These are phyloP conservation scores for Dioszegia aurantiaca DNA, from an alignment of 768 basidiomycete species.

Conservation along the genomic window DNA sequence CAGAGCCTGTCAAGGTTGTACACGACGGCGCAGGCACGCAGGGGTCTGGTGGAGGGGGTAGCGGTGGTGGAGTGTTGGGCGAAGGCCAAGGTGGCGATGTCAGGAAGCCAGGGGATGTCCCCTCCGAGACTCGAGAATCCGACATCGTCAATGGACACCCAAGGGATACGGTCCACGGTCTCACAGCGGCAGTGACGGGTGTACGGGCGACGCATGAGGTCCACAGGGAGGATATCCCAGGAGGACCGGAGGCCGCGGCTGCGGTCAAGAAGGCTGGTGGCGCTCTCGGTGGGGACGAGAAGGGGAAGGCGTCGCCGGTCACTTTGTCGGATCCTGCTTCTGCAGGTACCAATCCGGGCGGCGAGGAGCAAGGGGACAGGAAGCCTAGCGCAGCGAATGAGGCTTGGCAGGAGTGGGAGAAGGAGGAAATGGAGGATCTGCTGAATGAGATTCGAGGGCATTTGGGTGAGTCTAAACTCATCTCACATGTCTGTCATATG, in stretches of 20 bases:
- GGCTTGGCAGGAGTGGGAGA: slow-evolving; percentile 76
- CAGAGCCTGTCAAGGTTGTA: slow-evolving; percentile 47
- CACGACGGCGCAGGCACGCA: slow-evolving; percentile 50
- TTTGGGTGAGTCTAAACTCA: slow-evolving; percentile 61
- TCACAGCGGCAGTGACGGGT: neutral
- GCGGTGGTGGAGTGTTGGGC: slow-evolving; percentile 51
- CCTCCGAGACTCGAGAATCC: slow-evolving; percentile 5
- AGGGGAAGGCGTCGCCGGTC: neutral
- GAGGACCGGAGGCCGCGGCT: too few relatives aligned
- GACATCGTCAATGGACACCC: slow-evolving; percentile 20
- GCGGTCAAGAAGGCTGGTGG: neutral
- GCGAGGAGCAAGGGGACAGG: slow-evolving; percentile 4
- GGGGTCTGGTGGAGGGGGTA: slow-evolving; percentile 53
- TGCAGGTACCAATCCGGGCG: slow-evolving; percentile 4
- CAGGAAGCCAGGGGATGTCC: slow-evolving; percentile 12
- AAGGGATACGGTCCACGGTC: slow-evolving; percentile 1
- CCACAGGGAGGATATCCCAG: neutral
- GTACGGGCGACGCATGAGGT: neutral
- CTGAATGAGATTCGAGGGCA: slow-evolving; percentile 76
- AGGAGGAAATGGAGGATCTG: slow-evolving; percentile 83
- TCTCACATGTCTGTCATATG: neutral
- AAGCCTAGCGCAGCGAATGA: slow-evolving; percentile 57
- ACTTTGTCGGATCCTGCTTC: neutral
- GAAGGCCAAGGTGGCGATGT: slow-evolving; percentile 33
- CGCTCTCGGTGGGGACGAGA: slow-evolving; percentile 1